Conservation (phyloP, 352 stramenopile species). For the Pythium chondricola region DNA sequence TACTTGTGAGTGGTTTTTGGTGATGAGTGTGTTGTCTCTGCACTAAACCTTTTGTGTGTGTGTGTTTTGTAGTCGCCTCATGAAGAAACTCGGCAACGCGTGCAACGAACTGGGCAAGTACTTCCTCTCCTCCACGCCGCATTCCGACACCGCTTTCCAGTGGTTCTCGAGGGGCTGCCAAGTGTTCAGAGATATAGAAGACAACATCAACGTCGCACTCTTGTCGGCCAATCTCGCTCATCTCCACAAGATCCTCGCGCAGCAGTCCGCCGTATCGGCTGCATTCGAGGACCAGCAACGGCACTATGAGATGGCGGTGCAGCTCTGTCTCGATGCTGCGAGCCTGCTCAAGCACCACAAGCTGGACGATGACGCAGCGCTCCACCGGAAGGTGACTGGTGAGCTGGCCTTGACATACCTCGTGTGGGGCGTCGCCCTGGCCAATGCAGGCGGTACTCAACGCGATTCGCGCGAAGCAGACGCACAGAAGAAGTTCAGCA, state of each 20-base stretch:
- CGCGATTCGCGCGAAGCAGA: slow-evolving; percentile 38
- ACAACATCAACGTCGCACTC: slow-evolving; percentile 75
- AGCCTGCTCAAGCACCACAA: slow-evolving; percentile 63
- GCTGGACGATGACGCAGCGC: slow-evolving; percentile 38
- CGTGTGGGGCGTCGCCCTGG: slow-evolving; percentile 69
- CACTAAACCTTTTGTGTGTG: no score
- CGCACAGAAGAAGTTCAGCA: slow-evolving; percentile 57
- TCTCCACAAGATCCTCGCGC: slow-evolving; percentile 81
- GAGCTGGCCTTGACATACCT: slow-evolving; percentile 78
- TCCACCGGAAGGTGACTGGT: slow-evolving; percentile 70
- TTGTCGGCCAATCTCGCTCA: slow-evolving; percentile 76
- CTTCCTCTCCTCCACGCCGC: slow-evolving; percentile 32
- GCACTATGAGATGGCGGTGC: slow-evolving; percentile 55
- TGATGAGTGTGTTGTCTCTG: no score
- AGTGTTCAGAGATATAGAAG: slow-evolving; percentile 81
- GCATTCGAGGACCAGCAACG: slow-evolving; percentile 25
- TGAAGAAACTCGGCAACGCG: slow-evolving; percentile 86
- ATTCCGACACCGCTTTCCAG: slow-evolving; percentile 50
- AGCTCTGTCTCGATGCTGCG: slow-evolving; percentile 58
- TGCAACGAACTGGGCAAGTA: slow-evolving; percentile 82
- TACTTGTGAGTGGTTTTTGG: slow-evolving; percentile 67
- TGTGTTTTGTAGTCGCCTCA: slow-evolving; percentile 65
- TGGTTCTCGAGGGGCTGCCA: slow-evolving; percentile 80
- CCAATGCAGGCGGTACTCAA: slow-evolving; percentile 15
- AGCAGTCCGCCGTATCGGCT: slow-evolving; percentile 23